Evolutionary conservation across 257 asterid genomes (phyloP).

Genomic region (Coffea eugenioides): DNA sequence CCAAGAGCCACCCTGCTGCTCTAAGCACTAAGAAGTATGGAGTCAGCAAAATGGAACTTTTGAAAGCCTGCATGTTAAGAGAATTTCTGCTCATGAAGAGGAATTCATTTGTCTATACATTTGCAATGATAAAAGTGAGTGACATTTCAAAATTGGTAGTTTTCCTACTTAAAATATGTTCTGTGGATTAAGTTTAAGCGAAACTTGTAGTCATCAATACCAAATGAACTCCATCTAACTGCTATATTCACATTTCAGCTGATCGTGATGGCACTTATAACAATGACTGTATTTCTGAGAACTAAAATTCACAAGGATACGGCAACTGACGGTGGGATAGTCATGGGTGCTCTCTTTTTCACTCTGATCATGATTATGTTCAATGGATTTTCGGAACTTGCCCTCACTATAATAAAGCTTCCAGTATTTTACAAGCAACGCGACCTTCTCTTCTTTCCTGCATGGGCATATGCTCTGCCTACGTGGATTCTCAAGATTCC

Average conservation of each 20-base stretch:
- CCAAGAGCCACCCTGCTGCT: constrained; percentile 15
- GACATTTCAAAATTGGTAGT: no score
- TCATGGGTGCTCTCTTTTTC: constrained; percentile 82
- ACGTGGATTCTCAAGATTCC: constrained; percentile 82
- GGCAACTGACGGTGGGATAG: constrained; percentile 67
- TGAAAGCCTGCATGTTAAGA: constrained; percentile 20
- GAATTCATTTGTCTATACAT: constrained; percentile 19
- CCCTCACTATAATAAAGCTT: constrained; percentile 74
- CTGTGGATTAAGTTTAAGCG: neutral
- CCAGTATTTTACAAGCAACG: constrained; percentile 88
- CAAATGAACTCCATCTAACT: neutral
- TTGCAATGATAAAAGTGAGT: constrained; percentile 9
- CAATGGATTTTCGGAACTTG: constrained; percentile 81
- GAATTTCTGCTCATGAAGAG: constrained; percentile 25
- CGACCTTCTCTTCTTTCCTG: constrained; percentile 72
- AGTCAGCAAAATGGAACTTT: constrained; percentile 17
- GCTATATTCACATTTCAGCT: constrained; percentile 50
- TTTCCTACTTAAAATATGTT: neutral
- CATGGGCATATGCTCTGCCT: constrained; percentile 85
- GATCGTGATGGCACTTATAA: constrained; percentile 50
- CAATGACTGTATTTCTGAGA: constrained; percentile 83
- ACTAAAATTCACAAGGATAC: constrained; percentile 63
- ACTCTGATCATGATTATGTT: constrained; percentile 73
- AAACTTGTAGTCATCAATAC: neutral
- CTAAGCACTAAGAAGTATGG: constrained; percentile 20